Evolutionary conservation across 2,329 filamentous ascomycete genomes (phyloP), one percentile per base, ranked within the genome.

Genomic region (Aspergillus udagawae): DNA sequence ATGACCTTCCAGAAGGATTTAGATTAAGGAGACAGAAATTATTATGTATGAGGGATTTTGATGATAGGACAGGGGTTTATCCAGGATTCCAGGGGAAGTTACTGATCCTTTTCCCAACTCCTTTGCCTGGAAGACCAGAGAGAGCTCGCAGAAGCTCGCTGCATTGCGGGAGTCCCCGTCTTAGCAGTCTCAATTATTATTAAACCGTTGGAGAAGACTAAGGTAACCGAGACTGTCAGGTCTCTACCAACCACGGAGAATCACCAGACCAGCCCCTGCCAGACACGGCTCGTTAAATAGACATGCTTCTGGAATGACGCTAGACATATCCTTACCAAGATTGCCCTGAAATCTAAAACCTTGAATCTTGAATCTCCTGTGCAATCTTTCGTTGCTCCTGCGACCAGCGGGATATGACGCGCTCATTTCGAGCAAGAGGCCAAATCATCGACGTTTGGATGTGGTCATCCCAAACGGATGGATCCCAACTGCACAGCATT

Each of bases 1-100:
- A 42, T 48, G 51, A 51, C 23, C 32, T 65, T 65, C 64, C 55
- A 65, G 64, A 67, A 65, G 63, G 57, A 65, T 60, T 55, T 53
- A 60, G 57, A 56, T 52, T 60, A 58, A 56, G 52, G 60, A 53
- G 54, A 27, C 52, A 42, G 29, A 55, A 48, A 42, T 38, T 29
- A 27, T 7, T 49, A 17, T 4, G 52, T 32, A 35, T 23, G 28
- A 42, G 35, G 49, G 20, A 42, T 57, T 38, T 25, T 48, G 44
- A 47, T 6, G 20, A 47, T 12, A 20, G 44, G 20, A 47, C 44
- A 10, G 44, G 20, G 17, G 44, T 17, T 23, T 47, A 14, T 14
- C 32, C 12, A 35, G 12, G 32, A 35, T 35, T 35, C 32, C 23
- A 47, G 21, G 20, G 23, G 21, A 12, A 25, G 1, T 21, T 14